Conservation (phyloP, 2,329 filamentous ascomycete genomes). For the Talaromyces sp. region DNA sequence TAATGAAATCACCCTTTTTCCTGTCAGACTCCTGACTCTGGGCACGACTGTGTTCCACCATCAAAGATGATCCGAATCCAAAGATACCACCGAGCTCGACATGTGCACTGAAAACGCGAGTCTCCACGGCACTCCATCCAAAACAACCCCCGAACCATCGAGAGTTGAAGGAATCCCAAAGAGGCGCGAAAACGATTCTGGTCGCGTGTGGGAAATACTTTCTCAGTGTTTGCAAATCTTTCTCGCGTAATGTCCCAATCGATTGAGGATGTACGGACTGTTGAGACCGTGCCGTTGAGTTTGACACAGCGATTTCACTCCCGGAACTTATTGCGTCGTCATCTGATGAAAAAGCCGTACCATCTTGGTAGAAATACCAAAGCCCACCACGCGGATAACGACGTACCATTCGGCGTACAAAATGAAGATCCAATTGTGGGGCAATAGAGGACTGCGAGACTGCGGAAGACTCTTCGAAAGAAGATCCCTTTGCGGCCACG, state of each 20-base stretch:
- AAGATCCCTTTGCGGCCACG: not conserved
- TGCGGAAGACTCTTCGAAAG: not conserved
- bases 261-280: not conserved
- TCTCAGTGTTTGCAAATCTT: not conserved
- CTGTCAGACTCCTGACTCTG: conserved; percentile 29
- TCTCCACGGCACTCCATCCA: conserved; percentile 31
- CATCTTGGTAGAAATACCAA: conserved; percentile 21
- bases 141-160: conserved; percentile 39
- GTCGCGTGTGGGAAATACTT: conserved; percentile 25
- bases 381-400: conserved; percentile 17
- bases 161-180: conserved; percentile 43
- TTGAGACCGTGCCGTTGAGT: not conserved
- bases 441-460: not conserved
- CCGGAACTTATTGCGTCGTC: conserved; percentile 14
- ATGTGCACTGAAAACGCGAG: conserved; percentile 31
- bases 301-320: not conserved
- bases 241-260: not conserved
- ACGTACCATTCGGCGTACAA: conserved; percentile 15
- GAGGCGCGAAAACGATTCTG: conserved; percentile 40
- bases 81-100: conserved; percentile 40
- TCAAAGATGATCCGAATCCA: conserved; percentile 43
- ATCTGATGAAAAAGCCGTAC: conserved; percentile 19
- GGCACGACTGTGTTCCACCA: conserved; percentile 31
- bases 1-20: conserved; percentile 49
- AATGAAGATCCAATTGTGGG: conserved; percentile 10